Evolutionary conservation across 2,329 filamentous ascomycete species (phyloP).

Genomic region (Colletotrichum gigasporum): DNA sequence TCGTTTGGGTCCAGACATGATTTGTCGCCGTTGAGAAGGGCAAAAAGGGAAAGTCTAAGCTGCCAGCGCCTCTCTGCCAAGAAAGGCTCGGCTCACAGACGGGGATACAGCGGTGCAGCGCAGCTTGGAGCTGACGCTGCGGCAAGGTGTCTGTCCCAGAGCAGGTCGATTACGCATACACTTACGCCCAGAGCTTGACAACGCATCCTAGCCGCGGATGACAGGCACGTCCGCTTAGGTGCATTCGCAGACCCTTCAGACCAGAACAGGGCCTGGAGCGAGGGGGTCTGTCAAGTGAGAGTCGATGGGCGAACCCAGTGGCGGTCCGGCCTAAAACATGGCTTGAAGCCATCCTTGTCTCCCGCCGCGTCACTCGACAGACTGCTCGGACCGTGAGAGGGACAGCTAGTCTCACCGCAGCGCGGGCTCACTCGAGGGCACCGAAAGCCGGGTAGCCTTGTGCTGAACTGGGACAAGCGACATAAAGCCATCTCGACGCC

Average conservation of each 20-base stretch:
- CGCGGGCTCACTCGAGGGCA: neutral
- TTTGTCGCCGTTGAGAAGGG: constrained; percentile 11
- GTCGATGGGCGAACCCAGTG: no score
- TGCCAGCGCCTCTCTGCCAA: neutral
- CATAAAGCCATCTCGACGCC: constrained; percentile 27
- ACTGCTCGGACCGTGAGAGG: constrained; percentile 16
- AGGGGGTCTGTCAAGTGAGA: constrained; percentile 9
- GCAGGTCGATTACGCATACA: neutral
- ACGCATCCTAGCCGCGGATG: constrained; percentile 4
- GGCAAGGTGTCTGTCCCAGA: constrained; percentile 1
- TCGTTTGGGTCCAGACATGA: constrained; percentile 2
- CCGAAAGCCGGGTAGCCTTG: constrained; percentile 5
- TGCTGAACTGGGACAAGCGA: constrained; percentile 16
- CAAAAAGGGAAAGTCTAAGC: neutral
- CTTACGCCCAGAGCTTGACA: constrained; percentile 6
- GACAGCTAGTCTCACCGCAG: constrained; percentile 1
- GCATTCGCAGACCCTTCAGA: neutral
- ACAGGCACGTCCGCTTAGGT: constrained; percentile 3
- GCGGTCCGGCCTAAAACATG: constrained; percentile 31
- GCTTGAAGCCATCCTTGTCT: constrained; percentile 21
- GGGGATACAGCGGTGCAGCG: constrained; percentile 10
- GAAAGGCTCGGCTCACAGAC: constrained; percentile 6
- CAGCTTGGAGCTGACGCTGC: constrained; percentile 14
- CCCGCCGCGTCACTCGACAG: constrained; percentile 9
- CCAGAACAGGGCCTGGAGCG: constrained; percentile 2